phyloP scores from a whole-genome alignment of 2,329 filamentous ascomycete genomes.

The Colletotrichum godetiae region DNA sequence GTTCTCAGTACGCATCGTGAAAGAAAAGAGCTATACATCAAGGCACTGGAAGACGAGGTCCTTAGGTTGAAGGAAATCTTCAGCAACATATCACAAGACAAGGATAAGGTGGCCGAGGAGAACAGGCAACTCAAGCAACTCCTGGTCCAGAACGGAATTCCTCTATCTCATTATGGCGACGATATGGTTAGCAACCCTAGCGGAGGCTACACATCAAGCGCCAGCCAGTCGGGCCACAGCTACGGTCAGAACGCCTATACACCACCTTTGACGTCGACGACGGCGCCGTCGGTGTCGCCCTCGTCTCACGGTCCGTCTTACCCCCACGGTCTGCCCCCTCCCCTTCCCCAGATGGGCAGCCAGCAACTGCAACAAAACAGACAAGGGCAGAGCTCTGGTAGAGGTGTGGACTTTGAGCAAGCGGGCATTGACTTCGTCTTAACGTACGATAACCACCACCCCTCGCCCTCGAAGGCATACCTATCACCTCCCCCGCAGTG shows the following conservation, averaged over 20 bases:
- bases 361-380: slow-evolving; percentile 44
- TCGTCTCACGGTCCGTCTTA: slow-evolving; percentile 41
- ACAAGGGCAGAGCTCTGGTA: slow-evolving; percentile 43
- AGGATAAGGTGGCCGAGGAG: slow-evolving; percentile 80
- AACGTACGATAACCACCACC: slow-evolving; percentile 76
- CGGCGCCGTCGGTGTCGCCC: slow-evolving; percentile 52
- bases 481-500: slow-evolving; percentile 72
- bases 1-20: slow-evolving; percentile 88
- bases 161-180: slow-evolving; percentile 48
- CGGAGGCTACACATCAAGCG: slow-evolving; percentile 60
- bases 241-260: slow-evolving; percentile 64
- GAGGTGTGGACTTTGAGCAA: slow-evolving; percentile 78
- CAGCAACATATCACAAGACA: slow-evolving; percentile 78
- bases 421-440: slow-evolving; percentile 91
- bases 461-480: slow-evolving; percentile 73
- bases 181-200: slow-evolving; percentile 60
- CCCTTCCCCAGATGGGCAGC: slow-evolving; percentile 40
- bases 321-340: slow-evolving; percentile 35
- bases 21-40: slow-evolving; percentile 96
- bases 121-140: slow-evolving; percentile 77
- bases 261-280: slow-evolving; percentile 58
- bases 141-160: slow-evolving; percentile 65
- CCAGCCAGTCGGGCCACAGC: slow-evolving; percentile 70
- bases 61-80: slow-evolving; percentile 89
- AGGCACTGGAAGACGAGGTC: slow-evolving; percentile 91